Percentiles rank a stretch among this genome's conserved stretches.
These are phyloP conservation scores for Penicillium sp. DNA, from an alignment of 2,329 filamentous ascomycete genomes.

Conservation along the genomic window DNA sequence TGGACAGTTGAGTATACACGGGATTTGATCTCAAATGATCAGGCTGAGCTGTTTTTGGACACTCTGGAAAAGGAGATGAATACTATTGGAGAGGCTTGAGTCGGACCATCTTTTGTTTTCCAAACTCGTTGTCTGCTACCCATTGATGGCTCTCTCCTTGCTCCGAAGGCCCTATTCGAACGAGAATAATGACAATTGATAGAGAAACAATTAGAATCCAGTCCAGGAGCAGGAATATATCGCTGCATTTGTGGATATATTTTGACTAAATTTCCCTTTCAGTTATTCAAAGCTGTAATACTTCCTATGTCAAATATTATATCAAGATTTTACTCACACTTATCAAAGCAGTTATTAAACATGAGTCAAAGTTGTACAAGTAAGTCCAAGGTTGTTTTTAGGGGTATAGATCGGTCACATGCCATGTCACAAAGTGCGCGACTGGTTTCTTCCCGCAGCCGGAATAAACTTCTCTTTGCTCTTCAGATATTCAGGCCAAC, in stretches of 20 bases:
- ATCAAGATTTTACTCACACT: neutral
- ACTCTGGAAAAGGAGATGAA: neutral
- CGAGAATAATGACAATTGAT: neutral
- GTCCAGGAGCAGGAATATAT: too few relatives aligned
- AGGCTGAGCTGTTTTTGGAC: neutral
- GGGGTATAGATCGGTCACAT: neutral
- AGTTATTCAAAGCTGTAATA: neutral
- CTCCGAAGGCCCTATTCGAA: neutral
- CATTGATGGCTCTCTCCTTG: neutral
- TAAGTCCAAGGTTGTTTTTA: neutral
- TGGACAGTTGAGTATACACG: conserved; percentile 1
- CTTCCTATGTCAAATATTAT: neutral
- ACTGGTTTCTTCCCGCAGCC: conserved; percentile 22
- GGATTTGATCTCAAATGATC: neutral
- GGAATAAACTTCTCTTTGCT: conserved; percentile 31
- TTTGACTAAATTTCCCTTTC: too few relatives aligned
- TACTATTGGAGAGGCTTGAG: neutral
- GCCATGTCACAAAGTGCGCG: conserved; percentile 12
- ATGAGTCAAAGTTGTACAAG: neutral
- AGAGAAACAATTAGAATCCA: neutral
- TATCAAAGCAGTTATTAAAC: neutral
- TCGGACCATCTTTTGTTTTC: neutral
- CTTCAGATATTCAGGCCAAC: conserved; percentile 5
- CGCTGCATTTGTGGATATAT: too few relatives aligned
- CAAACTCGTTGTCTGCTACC: neutral